phyloP scores from a whole-genome alignment of 2,329 filamentous ascomycete genomes.

The Dactylellina parvicollis region DNA sequence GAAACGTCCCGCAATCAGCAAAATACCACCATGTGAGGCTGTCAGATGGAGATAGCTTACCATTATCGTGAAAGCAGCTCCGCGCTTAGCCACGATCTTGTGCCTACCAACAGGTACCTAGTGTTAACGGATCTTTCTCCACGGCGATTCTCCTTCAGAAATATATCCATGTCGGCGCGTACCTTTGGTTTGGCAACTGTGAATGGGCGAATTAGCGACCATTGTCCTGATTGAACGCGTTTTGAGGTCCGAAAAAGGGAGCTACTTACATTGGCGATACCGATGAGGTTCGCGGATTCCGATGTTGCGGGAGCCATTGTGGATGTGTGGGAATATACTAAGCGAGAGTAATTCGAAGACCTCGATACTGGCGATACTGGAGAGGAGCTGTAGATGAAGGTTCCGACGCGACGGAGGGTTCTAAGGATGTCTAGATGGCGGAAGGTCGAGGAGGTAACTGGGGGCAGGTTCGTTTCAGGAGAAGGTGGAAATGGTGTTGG shows the following conservation, averaged over 20 bases:
- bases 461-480: slow-evolving; percentile 51
- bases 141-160: not conserved
- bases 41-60: slow-evolving; percentile 66
- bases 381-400: slow-evolving; percentile 19
- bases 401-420: slow-evolving; percentile 36
- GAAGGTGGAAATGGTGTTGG: slow-evolving; percentile 51
- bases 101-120: slow-evolving; percentile 64
- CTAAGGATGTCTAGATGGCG: slow-evolving; percentile 51
- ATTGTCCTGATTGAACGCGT: slow-evolving; percentile 68
- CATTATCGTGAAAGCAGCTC: slow-evolving; percentile 99
- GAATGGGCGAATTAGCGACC: slow-evolving; percentile 67
- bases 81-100: slow-evolving; percentile 81
- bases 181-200: slow-evolving; percentile 76
- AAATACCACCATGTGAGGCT: slow-evolving; percentile 56
- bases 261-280: slow-evolving; percentile 75
- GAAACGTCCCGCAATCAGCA: slow-evolving; percentile 45
- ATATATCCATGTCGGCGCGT: slow-evolving; percentile 57
- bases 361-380: slow-evolving; percentile 18
- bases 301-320: slow-evolving; percentile 67
- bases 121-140: slow-evolving; percentile 13
- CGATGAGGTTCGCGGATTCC: slow-evolving; percentile 74
- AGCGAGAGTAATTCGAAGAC: slow-evolving; percentile 36
- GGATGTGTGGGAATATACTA: slow-evolving; percentile 53
- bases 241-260: slow-evolving; percentile 37
- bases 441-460: slow-evolving; percentile 49